Evolutionary conservation across 805 yeast genomes (phyloP).

Genomic region (Candida awuae): DNA sequence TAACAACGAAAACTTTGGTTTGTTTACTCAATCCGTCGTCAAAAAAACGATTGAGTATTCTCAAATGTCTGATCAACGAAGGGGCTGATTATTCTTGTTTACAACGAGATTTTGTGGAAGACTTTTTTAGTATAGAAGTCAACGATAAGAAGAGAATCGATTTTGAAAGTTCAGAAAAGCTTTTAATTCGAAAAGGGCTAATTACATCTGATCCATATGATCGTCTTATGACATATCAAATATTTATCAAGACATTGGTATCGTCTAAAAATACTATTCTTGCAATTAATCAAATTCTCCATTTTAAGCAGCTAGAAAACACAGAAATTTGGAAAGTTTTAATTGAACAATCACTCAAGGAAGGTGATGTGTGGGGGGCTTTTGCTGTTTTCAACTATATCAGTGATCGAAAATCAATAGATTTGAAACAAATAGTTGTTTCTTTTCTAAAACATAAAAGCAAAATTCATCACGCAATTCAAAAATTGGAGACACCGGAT

Average conservation of each 20-base stretch:
- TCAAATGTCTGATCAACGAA: conserved; percentile 5
- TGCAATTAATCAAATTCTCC: conserved; percentile 1
- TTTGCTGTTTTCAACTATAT: conserved; percentile 2
- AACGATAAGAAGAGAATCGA: background rate
- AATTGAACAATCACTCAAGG: background rate
- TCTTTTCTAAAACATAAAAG: background rate
- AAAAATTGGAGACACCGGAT: background rate
- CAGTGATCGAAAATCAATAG: background rate
- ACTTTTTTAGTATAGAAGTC: background rate
- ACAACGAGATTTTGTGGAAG: conserved; percentile 4
- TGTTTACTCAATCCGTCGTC: background rate
- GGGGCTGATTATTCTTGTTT: conserved; percentile 1
- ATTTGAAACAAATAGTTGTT: background rate
- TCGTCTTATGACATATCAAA: too few species aligned
- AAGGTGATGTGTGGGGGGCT: background rate
- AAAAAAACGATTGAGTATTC: conserved; percentile 1
- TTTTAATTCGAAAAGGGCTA: background rate
- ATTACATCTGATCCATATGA: too few species aligned
- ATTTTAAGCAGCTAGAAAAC: background rate
- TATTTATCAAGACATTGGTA: too few species aligned
- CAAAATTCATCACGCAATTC: background rate
- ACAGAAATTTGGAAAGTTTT: background rate
- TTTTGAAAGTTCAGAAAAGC: background rate
- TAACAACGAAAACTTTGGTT: conserved; percentile 1
- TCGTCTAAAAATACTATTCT: too few species aligned